Evolutionary conservation across 306 rosid genomes (phyloP).

Genomic region (Spatholobus suberectus): DNA sequence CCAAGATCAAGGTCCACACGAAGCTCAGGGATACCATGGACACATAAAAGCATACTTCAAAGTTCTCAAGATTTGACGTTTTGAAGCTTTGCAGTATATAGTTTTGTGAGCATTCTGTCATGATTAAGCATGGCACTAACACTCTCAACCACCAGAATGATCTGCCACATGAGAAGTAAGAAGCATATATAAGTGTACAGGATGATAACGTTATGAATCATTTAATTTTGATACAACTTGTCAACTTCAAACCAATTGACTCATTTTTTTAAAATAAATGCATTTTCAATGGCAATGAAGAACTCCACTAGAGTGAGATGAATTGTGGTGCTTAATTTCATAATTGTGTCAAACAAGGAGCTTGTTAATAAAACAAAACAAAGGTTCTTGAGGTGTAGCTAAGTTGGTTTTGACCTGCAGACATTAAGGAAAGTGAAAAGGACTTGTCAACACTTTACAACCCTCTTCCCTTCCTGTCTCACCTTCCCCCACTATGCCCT

Average conservation of each 20-base stretch:
- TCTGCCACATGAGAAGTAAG: constrained; percentile 53
- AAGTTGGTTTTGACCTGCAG: not conserved
- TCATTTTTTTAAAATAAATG: not conserved
- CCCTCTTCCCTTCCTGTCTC: not conserved
- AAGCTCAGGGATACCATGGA: constrained; percentile 22
- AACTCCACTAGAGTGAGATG: not conserved
- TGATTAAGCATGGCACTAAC: constrained; percentile 87
- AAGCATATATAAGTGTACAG: constrained; percentile 12
- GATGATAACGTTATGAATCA: not conserved
- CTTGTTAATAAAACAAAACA: constrained; percentile 1
- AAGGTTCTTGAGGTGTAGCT: not conserved
- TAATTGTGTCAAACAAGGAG: constrained; percentile 12
- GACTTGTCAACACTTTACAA: constrained; percentile 4
- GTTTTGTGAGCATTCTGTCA: constrained; percentile 75
- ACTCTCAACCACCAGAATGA: constrained; percentile 85
- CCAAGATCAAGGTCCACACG: constrained; percentile 8
- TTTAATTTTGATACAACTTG: constrained; percentile 14
- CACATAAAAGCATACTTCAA: constrained; percentile 20
- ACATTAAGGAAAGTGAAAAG: not conserved
- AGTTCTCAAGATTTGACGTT: constrained; percentile 53
- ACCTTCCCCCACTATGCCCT: not conserved
- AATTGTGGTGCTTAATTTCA: constrained; percentile 12
- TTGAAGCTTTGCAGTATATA: constrained; percentile 54
- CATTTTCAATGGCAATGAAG: constrained; percentile 19
- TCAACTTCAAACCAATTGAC: not conserved